Evolutionary conservation across 164 flowering plant genomes (phyloP).

Genomic region (Annona cherimola): DNA sequence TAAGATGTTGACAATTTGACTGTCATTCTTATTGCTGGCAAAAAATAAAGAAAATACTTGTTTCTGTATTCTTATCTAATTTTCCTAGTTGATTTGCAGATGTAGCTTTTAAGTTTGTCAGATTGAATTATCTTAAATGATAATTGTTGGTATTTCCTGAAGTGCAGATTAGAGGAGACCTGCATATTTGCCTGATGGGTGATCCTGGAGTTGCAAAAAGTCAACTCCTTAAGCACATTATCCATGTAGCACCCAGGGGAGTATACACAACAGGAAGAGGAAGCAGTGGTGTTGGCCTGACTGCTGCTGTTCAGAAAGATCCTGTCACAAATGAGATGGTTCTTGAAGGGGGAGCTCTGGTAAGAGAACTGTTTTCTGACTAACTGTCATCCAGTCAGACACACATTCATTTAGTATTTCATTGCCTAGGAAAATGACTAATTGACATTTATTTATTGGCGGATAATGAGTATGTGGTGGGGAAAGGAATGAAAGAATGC

Average conservation of each 20-base stretch:
- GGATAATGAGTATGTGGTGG: no score
- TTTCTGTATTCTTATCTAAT: no score
- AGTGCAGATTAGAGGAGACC: conserved; percentile 91
- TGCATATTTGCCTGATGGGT: conserved; percentile 97
- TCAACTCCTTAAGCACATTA: conserved; percentile 97
- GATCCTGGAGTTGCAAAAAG: conserved; percentile 99
- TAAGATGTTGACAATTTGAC: not conserved
- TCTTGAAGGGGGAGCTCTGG: conserved; percentile 98
- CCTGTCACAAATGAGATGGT: conserved; percentile 99
- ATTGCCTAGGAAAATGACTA: no score
- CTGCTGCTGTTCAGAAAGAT: conserved; percentile 97
- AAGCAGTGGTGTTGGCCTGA: conserved; percentile 99
- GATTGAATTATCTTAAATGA: not conserved
- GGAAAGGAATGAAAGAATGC: no score
- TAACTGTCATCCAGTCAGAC: not conserved
- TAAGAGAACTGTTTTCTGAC: conserved; percentile 26
- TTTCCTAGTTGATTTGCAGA: not conserved
- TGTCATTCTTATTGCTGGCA: no score
- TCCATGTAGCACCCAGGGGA: conserved; percentile 97
- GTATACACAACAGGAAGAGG: conserved; percentile 96
- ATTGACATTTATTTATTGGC: no score
- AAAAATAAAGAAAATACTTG: no score
- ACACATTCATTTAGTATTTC: not conserved
- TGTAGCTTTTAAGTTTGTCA: not conserved
- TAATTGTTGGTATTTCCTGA: not conserved